These are phyloP conservation scores for Suillus weaverae DNA, from an alignment of 768 basidiomycete genomes.

Conservation along the genomic window DNA sequence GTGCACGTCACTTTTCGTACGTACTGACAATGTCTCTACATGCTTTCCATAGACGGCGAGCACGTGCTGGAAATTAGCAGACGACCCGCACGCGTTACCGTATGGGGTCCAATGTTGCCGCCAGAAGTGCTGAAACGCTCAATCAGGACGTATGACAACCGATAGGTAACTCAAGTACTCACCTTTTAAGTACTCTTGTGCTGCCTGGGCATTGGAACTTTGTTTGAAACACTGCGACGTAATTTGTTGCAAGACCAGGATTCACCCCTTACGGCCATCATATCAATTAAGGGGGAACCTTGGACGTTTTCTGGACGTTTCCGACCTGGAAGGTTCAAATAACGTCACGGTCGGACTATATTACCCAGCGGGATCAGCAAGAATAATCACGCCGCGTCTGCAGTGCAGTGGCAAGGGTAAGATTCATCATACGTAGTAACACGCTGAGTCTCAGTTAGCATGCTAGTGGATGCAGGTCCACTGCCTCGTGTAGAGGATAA, in stretches of 20 bases:
- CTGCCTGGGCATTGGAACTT: not conserved
- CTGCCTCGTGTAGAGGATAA: not conserved
- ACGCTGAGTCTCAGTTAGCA: too few relatives aligned
- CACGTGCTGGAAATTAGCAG: not conserved
- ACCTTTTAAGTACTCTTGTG: not conserved
- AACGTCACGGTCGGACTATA: not conserved
- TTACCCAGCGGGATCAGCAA: not conserved
- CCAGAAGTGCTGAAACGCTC: not conserved
- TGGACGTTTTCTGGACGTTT: not conserved
- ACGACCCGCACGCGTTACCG: not conserved
- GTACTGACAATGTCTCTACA: not conserved
- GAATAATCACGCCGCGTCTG: not conserved
- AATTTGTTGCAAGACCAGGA: too few relatives aligned
- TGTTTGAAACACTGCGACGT: not conserved
- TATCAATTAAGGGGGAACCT: not conserved
- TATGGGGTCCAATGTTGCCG: not conserved
- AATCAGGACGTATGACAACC: not conserved
- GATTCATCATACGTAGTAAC: not conserved
- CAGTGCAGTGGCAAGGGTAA: not conserved
- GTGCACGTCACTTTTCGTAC: not conserved
- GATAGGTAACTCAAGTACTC: not conserved
- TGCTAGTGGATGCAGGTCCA: not conserved
- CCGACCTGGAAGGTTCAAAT: not conserved
- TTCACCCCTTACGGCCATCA: not conserved
- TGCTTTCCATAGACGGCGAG: not conserved